A percentile compares a stretch with the other conserved stretches of the same genome.
Conservation (phyloP, 2,329 filamentous ascomycete genomes). For the Exophiala calicioides region DNA sequence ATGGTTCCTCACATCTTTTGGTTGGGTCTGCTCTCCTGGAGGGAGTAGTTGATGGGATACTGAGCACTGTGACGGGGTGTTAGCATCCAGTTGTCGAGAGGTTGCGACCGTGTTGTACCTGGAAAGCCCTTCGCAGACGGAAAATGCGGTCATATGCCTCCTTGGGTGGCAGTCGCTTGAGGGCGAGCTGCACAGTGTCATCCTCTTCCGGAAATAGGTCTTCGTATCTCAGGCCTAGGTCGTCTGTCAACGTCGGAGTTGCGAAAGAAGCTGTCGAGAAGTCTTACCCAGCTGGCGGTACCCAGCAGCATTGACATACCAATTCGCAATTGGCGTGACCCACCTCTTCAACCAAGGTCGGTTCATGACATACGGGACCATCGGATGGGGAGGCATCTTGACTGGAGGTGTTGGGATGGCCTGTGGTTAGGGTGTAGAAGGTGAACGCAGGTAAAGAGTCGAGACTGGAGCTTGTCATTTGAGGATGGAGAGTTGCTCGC, state of each 20-base stretch:
- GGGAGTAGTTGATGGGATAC: slow-evolving; percentile 66
- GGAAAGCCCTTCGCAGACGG: slow-evolving; percentile 92
- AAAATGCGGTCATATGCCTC: slow-evolving; percentile 96
- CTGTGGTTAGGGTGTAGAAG: too few relatives aligned
- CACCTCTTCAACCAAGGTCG: slow-evolving; percentile 81
- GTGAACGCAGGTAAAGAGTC: too few relatives aligned
- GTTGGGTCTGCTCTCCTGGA: slow-evolving; percentile 66
- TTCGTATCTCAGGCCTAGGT: slow-evolving; percentile 68
- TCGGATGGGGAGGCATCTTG: slow-evolving; percentile 70
- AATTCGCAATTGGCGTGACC: slow-evolving; percentile 79
- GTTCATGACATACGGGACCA: slow-evolving; percentile 75
- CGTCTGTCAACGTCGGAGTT: slow-evolving; percentile 13
- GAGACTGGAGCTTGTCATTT: too few relatives aligned
- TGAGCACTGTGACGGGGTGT: slow-evolving; percentile 56
- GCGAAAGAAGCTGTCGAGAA: slow-evolving; percentile 51
- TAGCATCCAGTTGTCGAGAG: background rate
- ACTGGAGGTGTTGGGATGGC: too few relatives aligned
- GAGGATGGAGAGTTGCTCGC: too few relatives aligned
- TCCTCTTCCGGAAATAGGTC: slow-evolving; percentile 93
- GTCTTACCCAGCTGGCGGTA: slow-evolving; percentile 90
- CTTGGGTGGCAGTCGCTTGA: slow-evolving; percentile 86
- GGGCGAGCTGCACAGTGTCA: slow-evolving; percentile 79
- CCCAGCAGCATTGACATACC: slow-evolving; percentile 86
- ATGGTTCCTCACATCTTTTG: slow-evolving; percentile 59
- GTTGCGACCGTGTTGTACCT: slow-evolving; percentile 56